Percentiles rank a stretch among this genome's conserved stretches.
Evolutionary conservation across 129 eudicot species (phyloP).

Genomic region (Silybum marianum): DNA sequence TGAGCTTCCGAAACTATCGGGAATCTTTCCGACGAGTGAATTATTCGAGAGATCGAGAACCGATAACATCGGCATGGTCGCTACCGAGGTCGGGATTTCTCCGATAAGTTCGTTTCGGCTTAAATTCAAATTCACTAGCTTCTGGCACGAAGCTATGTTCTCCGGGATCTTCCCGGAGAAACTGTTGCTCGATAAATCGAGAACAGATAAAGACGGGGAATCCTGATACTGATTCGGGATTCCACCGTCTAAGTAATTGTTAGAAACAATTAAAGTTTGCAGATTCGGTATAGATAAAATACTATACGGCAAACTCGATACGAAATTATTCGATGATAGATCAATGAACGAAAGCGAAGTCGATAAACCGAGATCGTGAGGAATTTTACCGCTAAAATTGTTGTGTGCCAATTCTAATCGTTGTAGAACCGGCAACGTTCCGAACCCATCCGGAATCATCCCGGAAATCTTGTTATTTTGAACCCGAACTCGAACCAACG

Average conservation of each 20-base stretch:
- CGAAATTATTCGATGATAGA: slow-evolving; percentile 56
- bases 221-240: slow-evolving; percentile 74
- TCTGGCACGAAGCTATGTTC: slow-evolving; percentile 69
- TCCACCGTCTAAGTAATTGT: slow-evolving; percentile 55
- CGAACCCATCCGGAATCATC: slow-evolving; percentile 63
- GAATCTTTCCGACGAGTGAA: slow-evolving; percentile 66
- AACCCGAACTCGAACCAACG: slow-evolving; percentile 68
- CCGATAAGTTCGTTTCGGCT: slow-evolving; percentile 58
- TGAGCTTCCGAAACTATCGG: slow-evolving; percentile 62
- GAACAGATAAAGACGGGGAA: slow-evolving; percentile 65
- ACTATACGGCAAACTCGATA: slow-evolving; percentile 62
- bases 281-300: slow-evolving; percentile 63
- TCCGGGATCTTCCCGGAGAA: slow-evolving; percentile 67
- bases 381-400: slow-evolving; percentile 60
- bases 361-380: slow-evolving; percentile 64
- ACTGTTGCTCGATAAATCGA: slow-evolving; percentile 68
- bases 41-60: slow-evolving; percentile 80
- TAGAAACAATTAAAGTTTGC: slow-evolving; percentile 67
- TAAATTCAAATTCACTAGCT: slow-evolving; percentile 65
- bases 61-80: slow-evolving; percentile 67
- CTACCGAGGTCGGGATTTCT: slow-evolving; percentile 64
- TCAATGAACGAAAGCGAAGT: slow-evolving; percentile 69
- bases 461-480: slow-evolving; percentile 69
- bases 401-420: slow-evolving; percentile 68
- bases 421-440: slow-evolving; percentile 53